These are phyloP conservation scores for Picea abies DNA, from an alignment of 83 land plant species.

Conservation along the genomic window DNA sequence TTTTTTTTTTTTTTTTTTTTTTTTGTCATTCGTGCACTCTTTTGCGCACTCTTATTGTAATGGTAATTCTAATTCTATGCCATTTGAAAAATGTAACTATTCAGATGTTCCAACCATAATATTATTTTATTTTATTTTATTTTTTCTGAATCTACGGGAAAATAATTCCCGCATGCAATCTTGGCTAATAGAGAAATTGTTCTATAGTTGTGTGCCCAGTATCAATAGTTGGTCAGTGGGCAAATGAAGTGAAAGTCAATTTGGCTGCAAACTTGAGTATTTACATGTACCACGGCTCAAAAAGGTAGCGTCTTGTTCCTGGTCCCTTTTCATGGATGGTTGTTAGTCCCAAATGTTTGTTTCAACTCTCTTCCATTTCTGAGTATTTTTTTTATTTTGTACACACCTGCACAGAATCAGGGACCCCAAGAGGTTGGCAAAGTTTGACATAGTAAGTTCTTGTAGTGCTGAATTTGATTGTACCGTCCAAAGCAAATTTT, in stretches of 20 bases:
- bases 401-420: constrained; percentile 31
- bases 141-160: too few relatives aligned
- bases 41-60: too few relatives aligned
- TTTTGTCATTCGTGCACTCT: too few relatives aligned
- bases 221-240: constrained; percentile 58
- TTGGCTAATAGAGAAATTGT: neutral
- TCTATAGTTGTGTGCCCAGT: constrained; percentile 51
- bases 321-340: neutral
- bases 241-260: constrained; percentile 57
- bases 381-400: neutral
- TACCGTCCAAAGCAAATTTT: neutral
- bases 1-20: too few relatives aligned
- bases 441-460: constrained; percentile 41
- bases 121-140: too few relatives aligned
- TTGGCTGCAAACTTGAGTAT: constrained; percentile 49
- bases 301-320: constrained; percentile 30
- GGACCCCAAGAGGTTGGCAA: constrained; percentile 52
- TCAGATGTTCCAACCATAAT: too few relatives aligned
- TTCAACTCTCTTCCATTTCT: too few relatives aligned
- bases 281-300: constrained; percentile 58
- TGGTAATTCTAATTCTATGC: too few relatives aligned
- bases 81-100: too few relatives aligned
- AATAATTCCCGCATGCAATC: too few relatives aligned
- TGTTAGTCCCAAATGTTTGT: neutral
- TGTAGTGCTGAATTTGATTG: neutral